Conservation (phyloP, 495 filamentous ascomycete genomes). For the Xylaria bambusicola region DNA sequence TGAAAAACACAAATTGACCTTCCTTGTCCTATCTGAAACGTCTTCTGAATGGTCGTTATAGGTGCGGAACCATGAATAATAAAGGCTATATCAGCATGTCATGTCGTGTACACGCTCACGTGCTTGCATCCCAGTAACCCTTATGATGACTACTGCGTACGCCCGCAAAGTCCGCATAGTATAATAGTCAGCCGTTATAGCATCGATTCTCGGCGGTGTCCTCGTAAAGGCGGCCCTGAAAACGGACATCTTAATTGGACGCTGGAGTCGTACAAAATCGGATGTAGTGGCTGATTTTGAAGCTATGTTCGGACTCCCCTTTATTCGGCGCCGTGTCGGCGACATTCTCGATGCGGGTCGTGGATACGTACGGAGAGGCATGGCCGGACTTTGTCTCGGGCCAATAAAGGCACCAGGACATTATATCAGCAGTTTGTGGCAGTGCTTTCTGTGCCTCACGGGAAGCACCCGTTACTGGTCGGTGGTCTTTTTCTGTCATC, state of each 20-base stretch:
- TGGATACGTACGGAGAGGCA: neutral
- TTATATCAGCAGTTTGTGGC: neutral
- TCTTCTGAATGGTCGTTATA: neutral
- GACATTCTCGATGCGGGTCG: neutral
- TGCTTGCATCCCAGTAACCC: neutral
- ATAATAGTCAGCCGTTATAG: neutral
- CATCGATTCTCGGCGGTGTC: neutral
- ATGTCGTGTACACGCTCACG: neutral
- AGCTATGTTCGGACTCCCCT: neutral
- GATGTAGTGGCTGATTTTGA: neutral
- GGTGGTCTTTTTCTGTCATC: neutral
- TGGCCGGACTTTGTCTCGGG: neutral
- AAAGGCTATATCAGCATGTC: neutral
- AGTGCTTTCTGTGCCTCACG: slow-evolving; percentile 5
- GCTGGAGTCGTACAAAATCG: neutral
- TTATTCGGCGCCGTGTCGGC: slow-evolving; percentile 14
- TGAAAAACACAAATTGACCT: no score
- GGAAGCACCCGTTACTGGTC: slow-evolving; percentile 3
- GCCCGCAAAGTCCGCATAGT: neutral
- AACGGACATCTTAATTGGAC: neutral
- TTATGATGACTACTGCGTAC: no score
- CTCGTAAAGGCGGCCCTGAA: neutral
- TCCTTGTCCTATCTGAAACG: neutral
- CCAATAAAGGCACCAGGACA: neutral
- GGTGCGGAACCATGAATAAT: neutral